A percentile compares a stretch with the other conserved stretches of the same genome.
Conservation (phyloP, 2,329 filamentous ascomycete genomes). For the Verticillium albo-atrum region DNA sequence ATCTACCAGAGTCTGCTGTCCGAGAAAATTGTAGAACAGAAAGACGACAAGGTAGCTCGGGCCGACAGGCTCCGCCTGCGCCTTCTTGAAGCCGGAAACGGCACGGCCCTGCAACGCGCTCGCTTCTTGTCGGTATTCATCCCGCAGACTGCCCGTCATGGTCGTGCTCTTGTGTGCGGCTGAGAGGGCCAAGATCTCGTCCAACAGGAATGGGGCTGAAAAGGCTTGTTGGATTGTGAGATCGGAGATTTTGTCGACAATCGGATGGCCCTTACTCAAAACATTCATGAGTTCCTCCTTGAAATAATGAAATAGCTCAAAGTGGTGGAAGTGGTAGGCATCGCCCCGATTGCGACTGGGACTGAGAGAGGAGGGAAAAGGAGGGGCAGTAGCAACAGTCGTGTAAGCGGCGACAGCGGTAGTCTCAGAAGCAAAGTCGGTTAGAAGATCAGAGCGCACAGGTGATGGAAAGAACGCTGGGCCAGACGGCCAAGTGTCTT, state of each 20-base stretch:
- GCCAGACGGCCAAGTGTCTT: neutral
- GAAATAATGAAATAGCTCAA: conserved; percentile 5
- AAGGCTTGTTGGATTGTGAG: conserved; percentile 1
- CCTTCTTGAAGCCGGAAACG: neutral
- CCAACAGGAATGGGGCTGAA: conserved; percentile 37
- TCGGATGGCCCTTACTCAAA: neutral
- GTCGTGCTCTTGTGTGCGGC: conserved; percentile 34
- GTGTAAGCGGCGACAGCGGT: too few relatives aligned
- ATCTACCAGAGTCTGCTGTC: neutral
- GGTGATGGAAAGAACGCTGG: neutral
- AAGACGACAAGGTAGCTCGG: neutral
- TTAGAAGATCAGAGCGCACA: neutral
- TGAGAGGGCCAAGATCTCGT: conserved; percentile 40
- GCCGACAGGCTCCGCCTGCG: neutral
- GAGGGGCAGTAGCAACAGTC: too few relatives aligned
- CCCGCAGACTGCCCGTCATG: neutral
- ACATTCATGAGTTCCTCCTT: neutral
- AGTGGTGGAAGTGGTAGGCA: conserved; percentile 2
- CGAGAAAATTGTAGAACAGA: neutral
- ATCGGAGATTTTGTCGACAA: neutral
- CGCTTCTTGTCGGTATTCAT: neutral
- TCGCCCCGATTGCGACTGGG: neutral
- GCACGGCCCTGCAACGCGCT: neutral
- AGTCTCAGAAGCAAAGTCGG: too few relatives aligned
- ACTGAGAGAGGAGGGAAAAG: too few relatives aligned